A percentile compares a stretch with the other conserved stretches of the same genome.
These are phyloP conservation scores for Dendrobium catenatum DNA, from an alignment of 106 monocot genomes.

Conservation along the genomic window DNA sequence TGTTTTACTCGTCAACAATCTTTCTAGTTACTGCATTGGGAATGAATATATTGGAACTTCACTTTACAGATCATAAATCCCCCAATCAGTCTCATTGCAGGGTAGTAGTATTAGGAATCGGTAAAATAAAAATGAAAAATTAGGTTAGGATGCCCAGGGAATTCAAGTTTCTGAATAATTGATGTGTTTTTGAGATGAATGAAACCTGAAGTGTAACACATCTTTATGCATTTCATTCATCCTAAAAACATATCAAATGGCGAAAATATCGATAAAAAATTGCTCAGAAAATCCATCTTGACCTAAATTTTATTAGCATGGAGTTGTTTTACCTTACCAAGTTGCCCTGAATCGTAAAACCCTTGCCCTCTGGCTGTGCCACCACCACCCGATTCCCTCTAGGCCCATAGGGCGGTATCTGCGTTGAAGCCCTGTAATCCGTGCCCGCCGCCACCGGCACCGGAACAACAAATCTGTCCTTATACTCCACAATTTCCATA, in stretches of 20 bases:
- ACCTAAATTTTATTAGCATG: neutral
- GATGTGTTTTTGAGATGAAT: neutral
- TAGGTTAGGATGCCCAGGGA: too few relatives aligned
- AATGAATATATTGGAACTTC: too few relatives aligned
- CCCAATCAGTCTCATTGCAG: neutral
- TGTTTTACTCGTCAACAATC: neutral
- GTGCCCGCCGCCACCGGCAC: constrained; percentile 54
- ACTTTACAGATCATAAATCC: too few relatives aligned
- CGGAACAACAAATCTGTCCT: constrained; percentile 30
- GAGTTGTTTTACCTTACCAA: constrained; percentile 33
- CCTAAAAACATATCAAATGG: neutral
- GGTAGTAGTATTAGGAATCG: too few relatives aligned
- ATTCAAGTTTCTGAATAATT: neutral
- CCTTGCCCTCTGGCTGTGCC: constrained; percentile 38
- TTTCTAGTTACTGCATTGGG: neutral
- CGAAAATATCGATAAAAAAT: neutral
- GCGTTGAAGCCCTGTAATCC: constrained; percentile 30
- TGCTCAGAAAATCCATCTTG: neutral
- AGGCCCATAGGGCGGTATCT: constrained; percentile 24
- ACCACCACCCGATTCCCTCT: constrained; percentile 21
- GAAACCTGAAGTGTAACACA: too few relatives aligned
- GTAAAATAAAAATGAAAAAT: too few relatives aligned
- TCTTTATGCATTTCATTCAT: neutral
- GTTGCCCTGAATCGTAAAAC: constrained; percentile 52
- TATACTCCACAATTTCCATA: constrained; percentile 42